phyloP scores from a whole-genome alignment of 176 grass and related monocot genomes.

The bread wheat (Triticum aestivum) region DNA sequence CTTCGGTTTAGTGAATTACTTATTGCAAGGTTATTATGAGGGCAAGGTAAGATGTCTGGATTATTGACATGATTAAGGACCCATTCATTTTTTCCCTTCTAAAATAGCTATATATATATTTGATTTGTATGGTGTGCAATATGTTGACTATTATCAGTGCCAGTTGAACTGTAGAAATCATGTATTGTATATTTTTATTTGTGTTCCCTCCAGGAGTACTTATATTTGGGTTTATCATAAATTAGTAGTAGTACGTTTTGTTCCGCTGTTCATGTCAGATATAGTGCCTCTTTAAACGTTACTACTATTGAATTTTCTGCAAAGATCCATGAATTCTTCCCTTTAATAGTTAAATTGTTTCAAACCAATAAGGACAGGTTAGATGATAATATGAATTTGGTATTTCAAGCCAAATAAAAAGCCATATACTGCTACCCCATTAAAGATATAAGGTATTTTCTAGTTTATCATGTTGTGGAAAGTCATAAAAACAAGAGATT shows the following conservation, averaged over 20 bases:
- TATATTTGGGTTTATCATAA: background rate
- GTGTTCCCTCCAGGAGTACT: background rate
- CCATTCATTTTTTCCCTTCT: background rate
- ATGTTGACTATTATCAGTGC: background rate
- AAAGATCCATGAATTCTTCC: background rate
- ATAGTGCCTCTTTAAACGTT: background rate
- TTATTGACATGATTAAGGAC: conserved; percentile 1
- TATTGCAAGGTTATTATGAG: conserved; percentile 88
- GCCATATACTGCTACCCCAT: background rate
- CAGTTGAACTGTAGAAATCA: background rate
- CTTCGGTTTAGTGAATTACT: conserved; percentile 77
- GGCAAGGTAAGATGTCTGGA: conserved; percentile 59
- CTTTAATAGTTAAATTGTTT: background rate
- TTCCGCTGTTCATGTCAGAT: background rate
- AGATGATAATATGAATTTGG: background rate
- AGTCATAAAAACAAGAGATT: background rate
- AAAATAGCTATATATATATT: background rate
- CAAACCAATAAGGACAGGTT: background rate
- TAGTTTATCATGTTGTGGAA: background rate
- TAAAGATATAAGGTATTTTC: background rate
- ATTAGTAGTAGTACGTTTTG: background rate
- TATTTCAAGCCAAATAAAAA: background rate
- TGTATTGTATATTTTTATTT: background rate
- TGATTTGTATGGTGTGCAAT: background rate
- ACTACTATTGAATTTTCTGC: background rate